Base-by-base conservation (phyloP, 257 asterid genomes). In the Capsicum chinense region DNA sequence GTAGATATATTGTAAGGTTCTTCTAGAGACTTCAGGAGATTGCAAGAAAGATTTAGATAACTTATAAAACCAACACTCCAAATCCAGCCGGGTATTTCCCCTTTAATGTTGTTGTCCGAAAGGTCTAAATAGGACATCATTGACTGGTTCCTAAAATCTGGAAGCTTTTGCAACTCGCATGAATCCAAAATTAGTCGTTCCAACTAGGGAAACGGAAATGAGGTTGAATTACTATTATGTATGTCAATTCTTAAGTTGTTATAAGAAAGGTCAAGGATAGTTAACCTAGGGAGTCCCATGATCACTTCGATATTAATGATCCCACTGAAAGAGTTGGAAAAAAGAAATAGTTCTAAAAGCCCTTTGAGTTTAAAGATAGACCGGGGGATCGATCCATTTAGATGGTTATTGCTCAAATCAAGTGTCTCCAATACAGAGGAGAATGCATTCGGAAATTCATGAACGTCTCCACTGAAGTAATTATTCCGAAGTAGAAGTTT, bases 81-180 rank as follows among this genome's bases (percentile, higher is more conserved):
- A 48, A 88, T 57, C 93, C 93, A 88, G 11, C 71, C 87, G 5
- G 93, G 91, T 64, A 86, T 68, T 58, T 88, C 82, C 79, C 91
- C 91, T n/a, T 44, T 48, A 13, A 90, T 62, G 3, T 85, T 80
- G 74, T 88, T 90, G 57, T 21, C 64, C 39, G 90, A 88, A 70
- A 91, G 89, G 78, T 91, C 93, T 44, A 91, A 79, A 3, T 84
- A 87, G 6, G 6, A 9, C 5, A 7, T 14, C 0, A 5, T 2
- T 0, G 85, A 59, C 69, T 71, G 78, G 33, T 82, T 87, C 13
- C 1, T 47, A 44, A 91, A 57, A 35, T 86, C 16, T 44, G 92
- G 93, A 66, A 91, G 85, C 14, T 2, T 17, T 19, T 44, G 14
- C 78, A 89, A 44, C 17, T 84, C 85, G 86, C 90, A 91, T 11